Base-by-base conservation (phyloP, 768 basidiomycete genomes). In the Lactarius deliciosus region DNA sequence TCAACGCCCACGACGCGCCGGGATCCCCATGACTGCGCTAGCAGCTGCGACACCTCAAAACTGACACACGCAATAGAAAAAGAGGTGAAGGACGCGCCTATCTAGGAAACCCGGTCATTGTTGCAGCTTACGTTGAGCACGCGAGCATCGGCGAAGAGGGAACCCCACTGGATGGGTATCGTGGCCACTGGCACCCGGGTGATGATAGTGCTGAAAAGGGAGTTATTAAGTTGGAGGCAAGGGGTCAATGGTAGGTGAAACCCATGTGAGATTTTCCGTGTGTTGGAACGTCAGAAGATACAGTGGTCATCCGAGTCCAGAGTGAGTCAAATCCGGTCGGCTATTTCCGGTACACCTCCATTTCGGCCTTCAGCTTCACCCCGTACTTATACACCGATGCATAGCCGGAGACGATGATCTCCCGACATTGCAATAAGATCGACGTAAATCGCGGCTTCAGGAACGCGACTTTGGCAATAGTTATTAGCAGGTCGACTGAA, bases 1-100 rank as follows among this genome's bases (percentile, higher is more conserved):
- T 96, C 94, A 0, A 96, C 91, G 1, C 93, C 94, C 15, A 89
- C 78, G 10, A 94, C 89, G 67, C 81, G 82, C n/a, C 72, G 74
- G 6, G 91, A 88, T 2, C 83, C 83, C 74, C 81, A 81, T 1
- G 76, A 75, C 73, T 91, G 92, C 36, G 89, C 92, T 92, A 68
- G 8, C 22, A 28, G 47, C n/a, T 25, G 38, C 6, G 20, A 5
- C 16, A 9, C 1, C 13, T 62, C 56, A 58, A 22, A 11, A 11
- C 22, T 11, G 41, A 38, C 20, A 20, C 18, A 9, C 5, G 13
- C 2, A 30, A 53, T 2, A 18, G 25, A 28, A 8, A 34, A 25
- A 41, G 16, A 22, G 38, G 22, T 20, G 20, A 87, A 59, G 3
- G 50, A 60, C 57, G 53, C 53, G 50, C 66, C 62, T 67, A 63